Evolutionary conservation across 2,329 filamentous ascomycete genomes (phyloP).

Genomic region (Pyrenochaeta sp.): DNA sequence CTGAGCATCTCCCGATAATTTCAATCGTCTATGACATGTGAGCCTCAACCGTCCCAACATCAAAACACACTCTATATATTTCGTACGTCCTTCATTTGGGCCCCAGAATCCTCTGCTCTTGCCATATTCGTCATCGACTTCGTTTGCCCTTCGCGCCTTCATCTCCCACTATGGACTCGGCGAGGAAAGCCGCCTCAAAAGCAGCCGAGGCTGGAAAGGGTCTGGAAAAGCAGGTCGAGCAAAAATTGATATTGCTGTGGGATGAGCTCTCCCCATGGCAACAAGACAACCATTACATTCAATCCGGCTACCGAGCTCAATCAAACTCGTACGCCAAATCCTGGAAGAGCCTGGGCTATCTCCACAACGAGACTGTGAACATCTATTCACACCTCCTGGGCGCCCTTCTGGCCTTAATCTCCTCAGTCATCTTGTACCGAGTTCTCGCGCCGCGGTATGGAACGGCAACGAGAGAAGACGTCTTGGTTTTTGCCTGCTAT

Average conservation of each 20-base stretch:
- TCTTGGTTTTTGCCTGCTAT: constrained; percentile 49
- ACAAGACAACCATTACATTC: constrained; percentile 74
- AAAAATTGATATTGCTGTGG: constrained; percentile 60
- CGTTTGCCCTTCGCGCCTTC: too few species aligned
- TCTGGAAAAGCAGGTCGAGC: constrained; percentile 47
- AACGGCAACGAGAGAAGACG: constrained; percentile 46
- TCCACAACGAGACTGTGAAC: constrained; percentile 76
- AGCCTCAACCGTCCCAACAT: constrained; percentile 1
- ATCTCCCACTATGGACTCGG: constrained; percentile 26
- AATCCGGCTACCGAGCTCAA: constrained; percentile 69
- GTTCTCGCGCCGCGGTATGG: constrained; percentile 41
- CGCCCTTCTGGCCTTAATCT: constrained; percentile 32
- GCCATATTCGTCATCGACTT: too few species aligned
- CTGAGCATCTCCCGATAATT: neutral
- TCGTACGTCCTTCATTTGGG: too few species aligned
- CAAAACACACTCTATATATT: neutral
- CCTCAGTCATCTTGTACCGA: constrained; percentile 30
- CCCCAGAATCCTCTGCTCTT: too few species aligned
- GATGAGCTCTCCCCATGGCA: constrained; percentile 56
- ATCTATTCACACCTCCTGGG: constrained; percentile 73
- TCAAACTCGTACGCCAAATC: constrained; percentile 69
- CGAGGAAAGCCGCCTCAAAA: constrained; percentile 26
- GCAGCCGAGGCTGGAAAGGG: constrained; percentile 30
- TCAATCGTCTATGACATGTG: constrained; percentile 4
- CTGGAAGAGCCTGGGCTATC: constrained; percentile 65